phyloP scores from a whole-genome alignment of 495 filamentous ascomycete genomes.

The Haplographium delicatum region DNA sequence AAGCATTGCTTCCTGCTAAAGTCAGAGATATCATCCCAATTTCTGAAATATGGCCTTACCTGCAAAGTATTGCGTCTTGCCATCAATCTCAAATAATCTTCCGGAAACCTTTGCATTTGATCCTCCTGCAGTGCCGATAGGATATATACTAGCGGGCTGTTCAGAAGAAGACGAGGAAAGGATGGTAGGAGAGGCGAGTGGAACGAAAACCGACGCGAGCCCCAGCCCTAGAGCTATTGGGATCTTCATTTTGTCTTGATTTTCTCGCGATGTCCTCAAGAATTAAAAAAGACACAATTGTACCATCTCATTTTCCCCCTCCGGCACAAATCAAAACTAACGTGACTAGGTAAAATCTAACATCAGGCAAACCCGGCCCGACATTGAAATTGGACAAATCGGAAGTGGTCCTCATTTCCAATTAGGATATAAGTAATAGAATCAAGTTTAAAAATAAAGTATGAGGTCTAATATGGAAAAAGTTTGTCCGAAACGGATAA shows the following conservation, averaged over 20 bases:
- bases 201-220: neutral
- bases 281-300: no score
- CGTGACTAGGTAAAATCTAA: no score
- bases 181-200: conserved; percentile 3
- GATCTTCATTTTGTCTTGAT: conserved; percentile 13
- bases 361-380: no score
- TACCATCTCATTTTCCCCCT: no score
- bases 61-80: conserved; percentile 33
- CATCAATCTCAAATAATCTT: conserved; percentile 45
- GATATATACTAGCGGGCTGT: conserved; percentile 10
- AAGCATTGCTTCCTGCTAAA: conserved; percentile 44
- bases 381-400: no score
- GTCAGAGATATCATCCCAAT: neutral
- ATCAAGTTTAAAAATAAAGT: no score
- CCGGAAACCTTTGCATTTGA: conserved; percentile 33
- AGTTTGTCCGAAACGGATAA: no score
- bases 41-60: neutral
- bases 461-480: no score
- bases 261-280: no score
- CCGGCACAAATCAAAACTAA: no score
- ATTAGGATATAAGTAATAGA: no score
- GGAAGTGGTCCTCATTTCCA: no score
- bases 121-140: conserved; percentile 16
- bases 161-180: neutral
- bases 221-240: neutral